phyloP scores from a whole-genome alignment of 2,329 filamentous ascomycete genomes.

The Allantophomopsis lycopodina region DNA sequence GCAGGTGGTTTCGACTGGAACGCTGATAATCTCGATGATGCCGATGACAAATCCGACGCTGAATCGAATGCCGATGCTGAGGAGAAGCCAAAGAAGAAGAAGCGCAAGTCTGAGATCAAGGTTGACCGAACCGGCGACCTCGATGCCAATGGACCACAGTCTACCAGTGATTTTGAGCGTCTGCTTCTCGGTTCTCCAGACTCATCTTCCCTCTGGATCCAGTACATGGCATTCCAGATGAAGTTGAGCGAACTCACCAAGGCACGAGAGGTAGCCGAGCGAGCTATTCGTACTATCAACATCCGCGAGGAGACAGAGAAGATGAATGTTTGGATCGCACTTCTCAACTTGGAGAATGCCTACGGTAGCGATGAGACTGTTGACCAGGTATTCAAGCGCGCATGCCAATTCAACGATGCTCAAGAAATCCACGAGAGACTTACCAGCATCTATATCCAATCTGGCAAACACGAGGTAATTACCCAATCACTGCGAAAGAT shows the following conservation, averaged over 20 bases:
- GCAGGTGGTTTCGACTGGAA: conserved; percentile 82
- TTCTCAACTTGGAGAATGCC: conserved; percentile 85
- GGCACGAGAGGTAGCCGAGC: conserved; percentile 78
- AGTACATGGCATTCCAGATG: conserved; percentile 98
- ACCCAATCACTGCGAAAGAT: background rate
- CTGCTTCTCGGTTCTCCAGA: conserved; percentile 85
- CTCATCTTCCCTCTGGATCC: conserved; percentile 85
- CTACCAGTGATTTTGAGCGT: conserved; percentile 83
- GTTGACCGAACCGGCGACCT: conserved; percentile 87
- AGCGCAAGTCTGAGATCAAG: conserved; percentile 62
- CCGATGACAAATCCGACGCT: conserved; percentile 20
- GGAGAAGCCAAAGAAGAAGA: conserved; percentile 48
- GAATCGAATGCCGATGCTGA: conserved; percentile 31
- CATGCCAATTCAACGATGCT: conserved; percentile 86
- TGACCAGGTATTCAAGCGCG: conserved; percentile 79
- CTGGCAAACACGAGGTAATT: conserved; percentile 61
- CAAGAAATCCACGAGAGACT: conserved; percentile 82
- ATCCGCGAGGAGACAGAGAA: conserved; percentile 87
- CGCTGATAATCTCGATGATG: conserved; percentile 48
- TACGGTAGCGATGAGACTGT: conserved; percentile 75
- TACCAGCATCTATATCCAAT: conserved; percentile 89
- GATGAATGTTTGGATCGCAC: conserved; percentile 87
- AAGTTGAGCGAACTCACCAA: conserved; percentile 80
- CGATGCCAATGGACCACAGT: conserved; percentile 77
- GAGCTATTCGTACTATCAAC: conserved; percentile 82